These are phyloP conservation scores for Leccinum variabile DNA, from an alignment of 1,284 basidiomycete genomes.

Conservation along the genomic window DNA sequence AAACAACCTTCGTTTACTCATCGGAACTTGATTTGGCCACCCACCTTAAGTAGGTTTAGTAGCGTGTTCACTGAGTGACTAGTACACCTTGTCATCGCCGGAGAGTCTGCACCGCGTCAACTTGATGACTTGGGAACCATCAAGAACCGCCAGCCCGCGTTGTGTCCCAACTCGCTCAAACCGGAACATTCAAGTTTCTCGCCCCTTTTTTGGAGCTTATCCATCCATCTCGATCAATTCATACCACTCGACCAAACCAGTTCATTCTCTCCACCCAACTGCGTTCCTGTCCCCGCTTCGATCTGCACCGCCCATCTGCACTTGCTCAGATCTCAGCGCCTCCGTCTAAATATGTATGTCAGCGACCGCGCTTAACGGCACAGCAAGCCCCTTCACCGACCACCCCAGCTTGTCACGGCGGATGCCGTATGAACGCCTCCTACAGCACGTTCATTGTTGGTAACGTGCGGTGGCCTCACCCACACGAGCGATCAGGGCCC, in stretches of 20 bases:
- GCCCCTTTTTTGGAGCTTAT: constrained; percentile 25
- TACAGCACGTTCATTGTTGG: neutral
- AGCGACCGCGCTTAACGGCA: neutral
- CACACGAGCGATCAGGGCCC: constrained; percentile 27
- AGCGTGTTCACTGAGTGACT: neutral
- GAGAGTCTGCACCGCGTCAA: neutral
- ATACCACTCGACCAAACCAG: constrained; percentile 5
- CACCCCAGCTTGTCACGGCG: constrained; percentile 22
- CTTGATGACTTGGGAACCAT: constrained; percentile 33
- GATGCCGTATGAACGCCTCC: constrained; percentile 20
- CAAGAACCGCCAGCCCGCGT: constrained; percentile 29
- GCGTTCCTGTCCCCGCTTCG: constrained; percentile 6
- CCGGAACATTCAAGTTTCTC: constrained; percentile 8
- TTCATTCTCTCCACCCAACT: constrained; percentile 7
- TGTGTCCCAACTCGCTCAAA: constrained; percentile 29
- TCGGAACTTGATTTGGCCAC: constrained; percentile 27
- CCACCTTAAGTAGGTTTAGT: neutral
- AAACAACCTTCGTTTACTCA: constrained; percentile 39
- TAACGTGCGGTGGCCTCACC: constrained; percentile 11
- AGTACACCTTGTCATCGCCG: neutral
- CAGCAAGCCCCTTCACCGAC: constrained; percentile 6
- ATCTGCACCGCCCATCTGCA: constrained; percentile 21
- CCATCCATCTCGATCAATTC: constrained; percentile 26
- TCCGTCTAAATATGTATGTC: neutral
- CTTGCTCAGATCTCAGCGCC: constrained; percentile 12